phyloP scores from a whole-genome alignment of 1,284 basidiomycete species.

The Phellinidium pouzarii region DNA sequence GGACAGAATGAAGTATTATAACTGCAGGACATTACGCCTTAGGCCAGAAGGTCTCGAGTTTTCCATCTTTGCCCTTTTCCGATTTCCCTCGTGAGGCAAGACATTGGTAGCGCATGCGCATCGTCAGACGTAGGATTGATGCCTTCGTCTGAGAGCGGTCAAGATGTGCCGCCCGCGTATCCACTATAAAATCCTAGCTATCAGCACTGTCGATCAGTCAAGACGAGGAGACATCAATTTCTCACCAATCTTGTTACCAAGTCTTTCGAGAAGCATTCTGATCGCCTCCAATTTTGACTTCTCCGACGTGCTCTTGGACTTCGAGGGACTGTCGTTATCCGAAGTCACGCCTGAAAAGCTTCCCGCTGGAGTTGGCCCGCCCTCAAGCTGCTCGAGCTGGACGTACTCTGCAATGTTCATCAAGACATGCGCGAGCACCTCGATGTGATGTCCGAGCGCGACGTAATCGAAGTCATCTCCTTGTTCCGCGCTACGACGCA shows the following conservation, averaged over 20 bases:
- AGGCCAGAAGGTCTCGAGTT: no score
- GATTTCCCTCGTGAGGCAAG: no score
- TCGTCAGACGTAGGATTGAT: slow-evolving; percentile 50
- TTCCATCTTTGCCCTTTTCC: no score
- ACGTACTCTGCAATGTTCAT: slow-evolving; percentile 53
- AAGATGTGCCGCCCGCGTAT: slow-evolving; percentile 63
- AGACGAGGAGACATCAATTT: slow-evolving; percentile 18
- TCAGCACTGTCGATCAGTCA: background rate
- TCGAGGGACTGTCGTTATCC: slow-evolving; percentile 15
- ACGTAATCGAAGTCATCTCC: slow-evolving; percentile 47
- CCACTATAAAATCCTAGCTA: slow-evolving; percentile 35
- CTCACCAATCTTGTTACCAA: slow-evolving; percentile 61
- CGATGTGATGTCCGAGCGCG: slow-evolving; percentile 44
- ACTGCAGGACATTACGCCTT: no score
- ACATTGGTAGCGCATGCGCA: slow-evolving; percentile 59
- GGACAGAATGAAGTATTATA: no score
- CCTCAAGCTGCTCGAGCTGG: slow-evolving; percentile 34
- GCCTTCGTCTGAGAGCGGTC: slow-evolving; percentile 67
- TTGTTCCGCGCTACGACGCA: slow-evolving; percentile 39
- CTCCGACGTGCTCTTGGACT: slow-evolving; percentile 30
- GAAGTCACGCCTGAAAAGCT: background rate
- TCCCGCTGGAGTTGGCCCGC: slow-evolving; percentile 17
- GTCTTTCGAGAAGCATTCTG: slow-evolving; percentile 36
- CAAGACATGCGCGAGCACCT: slow-evolving; percentile 49
- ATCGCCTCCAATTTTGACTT: slow-evolving; percentile 38